Evolutionary conservation across 176 grass and related monocot genomes (phyloP).

Genomic region (Zoysia pacifica): DNA sequence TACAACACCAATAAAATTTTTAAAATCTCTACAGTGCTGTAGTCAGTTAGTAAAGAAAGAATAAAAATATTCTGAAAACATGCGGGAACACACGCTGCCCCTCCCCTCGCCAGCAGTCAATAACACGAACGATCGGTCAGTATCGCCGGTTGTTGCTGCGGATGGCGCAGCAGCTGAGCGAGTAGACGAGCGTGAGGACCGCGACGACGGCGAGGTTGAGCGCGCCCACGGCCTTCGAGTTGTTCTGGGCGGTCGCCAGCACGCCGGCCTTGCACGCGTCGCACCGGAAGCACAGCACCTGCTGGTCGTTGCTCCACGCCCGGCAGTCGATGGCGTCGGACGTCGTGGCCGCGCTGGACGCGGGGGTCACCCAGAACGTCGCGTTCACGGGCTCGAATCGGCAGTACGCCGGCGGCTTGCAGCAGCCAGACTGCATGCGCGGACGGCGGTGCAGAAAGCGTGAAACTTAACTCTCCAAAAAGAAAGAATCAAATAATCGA

Average conservation of each 20-base stretch:
- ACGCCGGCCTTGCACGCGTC: slow-evolving; percentile 68
- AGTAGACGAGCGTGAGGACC: slow-evolving; percentile 60
- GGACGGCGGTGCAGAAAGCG: neutral
- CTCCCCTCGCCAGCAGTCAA: neutral
- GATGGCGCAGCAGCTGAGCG: slow-evolving; percentile 65
- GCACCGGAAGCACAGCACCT: slow-evolving; percentile 62
- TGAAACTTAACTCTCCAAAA: neutral
- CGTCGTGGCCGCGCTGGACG: slow-evolving; percentile 2
- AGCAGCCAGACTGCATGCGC: slow-evolving; percentile 64
- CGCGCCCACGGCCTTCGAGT: slow-evolving; percentile 57
- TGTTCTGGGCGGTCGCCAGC: slow-evolving; percentile 53
- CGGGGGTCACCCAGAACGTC: slow-evolving; percentile 52
- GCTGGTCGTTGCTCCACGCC: slow-evolving; percentile 61
- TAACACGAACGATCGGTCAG: neutral
- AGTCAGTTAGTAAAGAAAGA: neutral
- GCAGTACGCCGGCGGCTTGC: slow-evolving; percentile 81
- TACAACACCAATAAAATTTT: neutral
- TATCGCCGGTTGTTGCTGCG: slow-evolving; percentile 46
- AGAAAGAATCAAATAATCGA: neutral
- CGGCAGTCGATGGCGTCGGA: slow-evolving; percentile 56
- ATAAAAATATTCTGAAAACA: neutral
- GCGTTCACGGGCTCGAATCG: slow-evolving; percentile 51
- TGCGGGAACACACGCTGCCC: neutral
- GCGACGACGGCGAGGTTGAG: slow-evolving; percentile 54
- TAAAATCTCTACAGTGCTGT: neutral